Conservation (phyloP, 257 asterid genomes). For the Mentha longifolia region DNA sequence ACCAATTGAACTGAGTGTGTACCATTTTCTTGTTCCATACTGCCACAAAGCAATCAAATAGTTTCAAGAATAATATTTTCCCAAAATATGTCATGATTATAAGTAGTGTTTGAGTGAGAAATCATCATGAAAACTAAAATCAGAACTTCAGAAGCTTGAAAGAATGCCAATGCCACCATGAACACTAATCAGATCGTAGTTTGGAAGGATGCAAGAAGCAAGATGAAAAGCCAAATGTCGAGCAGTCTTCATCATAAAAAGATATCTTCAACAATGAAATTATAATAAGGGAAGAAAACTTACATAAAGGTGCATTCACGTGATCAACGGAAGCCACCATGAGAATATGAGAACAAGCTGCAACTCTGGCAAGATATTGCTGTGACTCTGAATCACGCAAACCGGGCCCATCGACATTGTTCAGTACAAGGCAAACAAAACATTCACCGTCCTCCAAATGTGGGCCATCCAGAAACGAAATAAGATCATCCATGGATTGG, state of each 20-base stretch:
- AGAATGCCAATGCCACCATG: too few species aligned
- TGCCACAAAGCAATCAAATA: slow-evolving; percentile 33
- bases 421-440: slow-evolving; percentile 67
- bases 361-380: slow-evolving; percentile 77
- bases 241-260: neutral
- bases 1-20: slow-evolving; percentile 96
- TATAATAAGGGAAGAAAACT: slow-evolving; percentile 43
- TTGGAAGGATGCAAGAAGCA: slow-evolving; percentile 5
- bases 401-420: slow-evolving; percentile 89
- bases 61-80: slow-evolving; percentile 25
- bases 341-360: slow-evolving; percentile 83
- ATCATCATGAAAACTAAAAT: too few species aligned
- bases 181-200: neutral
- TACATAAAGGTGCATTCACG: slow-evolving; percentile 86
- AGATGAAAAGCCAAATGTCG: neutral
- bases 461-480: slow-evolving; percentile 69
- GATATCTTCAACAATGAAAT: neutral
- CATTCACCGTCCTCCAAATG: slow-evolving; percentile 57
- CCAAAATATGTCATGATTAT: neutral
- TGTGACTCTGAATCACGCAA: slow-evolving; percentile 87
- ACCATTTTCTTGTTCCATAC: slow-evolving; percentile 99
- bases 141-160: too few species aligned
- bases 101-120: too few species aligned
- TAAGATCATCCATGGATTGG: slow-evolving; percentile 79
- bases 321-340: slow-evolving; percentile 89